Base-by-base conservation (phyloP, 2,329 filamentous ascomycete genomes). In the Monosporascus sp. region DNA sequence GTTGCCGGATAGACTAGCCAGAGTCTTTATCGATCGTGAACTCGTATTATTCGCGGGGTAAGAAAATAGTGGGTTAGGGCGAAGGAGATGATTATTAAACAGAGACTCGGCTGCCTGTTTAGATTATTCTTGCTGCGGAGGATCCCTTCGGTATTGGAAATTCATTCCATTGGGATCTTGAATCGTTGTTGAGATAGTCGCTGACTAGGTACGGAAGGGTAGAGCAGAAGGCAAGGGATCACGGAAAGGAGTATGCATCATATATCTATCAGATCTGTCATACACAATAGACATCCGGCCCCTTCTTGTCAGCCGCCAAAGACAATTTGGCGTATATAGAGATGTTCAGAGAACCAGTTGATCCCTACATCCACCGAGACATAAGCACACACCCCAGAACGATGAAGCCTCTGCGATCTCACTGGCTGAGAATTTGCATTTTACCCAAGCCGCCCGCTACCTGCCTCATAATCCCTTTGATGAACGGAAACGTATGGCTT, bases 381-480 rank as follows among this genome's bases (percentile, higher is more conserved):
- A 44, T 24, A 44, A 52, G 52, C 50, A 48, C 51, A 47, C 51
- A 61, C 53, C 58, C 62, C 60, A 65, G 60, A 63, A 63, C 59
- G 60, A 49, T 59, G 50, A 50, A 56, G 57, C 51, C 43, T 54
- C 53, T 40, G 52, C 26, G 52, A 60, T 59, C 55, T 58, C 62
- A 66, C 59, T 67, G 65, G 64, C 58, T 59, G 56, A 57, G 44
- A 40, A 40, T 53, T 61, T 55, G 57, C 58, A 49, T 52, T 52
- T 51, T 55, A 57, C 49, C 55, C 55, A 62, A 52, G 55, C 62
- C 58, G 53, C 58, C 58, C 55, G 60, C 60, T 62, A 65, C 65
- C 60, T 60, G 63, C 60, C 57, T 59, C 57, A 60, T 60, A 57
- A 60, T 62, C 57, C 60, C 59, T 63, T 58, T 55, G 56, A 58